phyloP scores from a whole-genome alignment of 305 asterid genomes.

The Rubia tinctorum region DNA sequence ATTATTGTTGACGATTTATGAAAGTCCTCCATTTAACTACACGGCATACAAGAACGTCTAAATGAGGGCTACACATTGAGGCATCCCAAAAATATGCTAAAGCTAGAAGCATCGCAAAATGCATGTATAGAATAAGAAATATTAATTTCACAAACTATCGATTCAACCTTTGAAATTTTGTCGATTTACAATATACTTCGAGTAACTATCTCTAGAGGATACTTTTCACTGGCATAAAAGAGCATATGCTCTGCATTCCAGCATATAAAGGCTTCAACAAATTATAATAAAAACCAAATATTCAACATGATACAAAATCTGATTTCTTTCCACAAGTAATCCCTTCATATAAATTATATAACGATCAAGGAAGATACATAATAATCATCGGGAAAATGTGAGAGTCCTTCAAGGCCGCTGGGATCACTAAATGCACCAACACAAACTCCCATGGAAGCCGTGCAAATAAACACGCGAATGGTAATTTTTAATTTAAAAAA shows the following conservation, averaged over 20 bases:
- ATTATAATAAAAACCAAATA: not conserved
- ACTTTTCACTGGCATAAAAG: slow-evolving; percentile 93
- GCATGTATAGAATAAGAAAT: no score
- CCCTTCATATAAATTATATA: not conserved
- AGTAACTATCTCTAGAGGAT: slow-evolving; percentile 89
- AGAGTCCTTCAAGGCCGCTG: slow-evolving; percentile 89
- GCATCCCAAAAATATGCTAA: no score
- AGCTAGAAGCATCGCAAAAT: no score
- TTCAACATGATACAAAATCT: not conserved
- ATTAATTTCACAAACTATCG: no score
- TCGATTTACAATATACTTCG: slow-evolving; percentile 44
- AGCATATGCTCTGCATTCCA: slow-evolving; percentile 81
- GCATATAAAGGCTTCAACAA: not conserved
- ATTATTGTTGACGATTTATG: no score
- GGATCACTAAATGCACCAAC: slow-evolving; percentile 94
- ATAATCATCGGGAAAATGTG: slow-evolving; percentile 82
- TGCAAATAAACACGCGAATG: slow-evolving; percentile 48
- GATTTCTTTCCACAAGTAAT: not conserved
- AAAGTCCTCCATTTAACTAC: no score
- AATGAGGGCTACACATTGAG: no score
- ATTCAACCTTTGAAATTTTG: no score
- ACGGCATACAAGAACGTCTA: no score
- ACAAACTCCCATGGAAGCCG: slow-evolving; percentile 89
- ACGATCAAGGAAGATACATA: not conserved
- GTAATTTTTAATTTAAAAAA: not conserved